phyloP scores from a whole-genome alignment of 768 basidiomycete genomes.

The Fomitopsis pulvina region DNA sequence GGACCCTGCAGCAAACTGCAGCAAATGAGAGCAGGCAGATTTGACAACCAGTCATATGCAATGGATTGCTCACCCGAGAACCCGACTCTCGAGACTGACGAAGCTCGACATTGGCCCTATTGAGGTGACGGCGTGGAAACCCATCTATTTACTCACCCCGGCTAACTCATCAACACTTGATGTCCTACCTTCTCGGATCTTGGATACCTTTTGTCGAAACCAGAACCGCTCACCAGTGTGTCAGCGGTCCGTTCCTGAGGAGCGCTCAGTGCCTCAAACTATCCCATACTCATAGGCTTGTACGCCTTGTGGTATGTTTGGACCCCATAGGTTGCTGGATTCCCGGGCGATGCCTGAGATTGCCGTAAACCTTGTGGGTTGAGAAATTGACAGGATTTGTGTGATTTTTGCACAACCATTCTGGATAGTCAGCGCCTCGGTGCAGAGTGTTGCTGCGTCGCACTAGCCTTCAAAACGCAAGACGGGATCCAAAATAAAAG shows the following conservation, averaged over 20 bases:
- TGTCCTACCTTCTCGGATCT: background rate
- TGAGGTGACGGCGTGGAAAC: background rate
- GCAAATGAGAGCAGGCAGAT: background rate
- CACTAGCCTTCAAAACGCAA: background rate
- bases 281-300: background rate
- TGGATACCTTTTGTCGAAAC: background rate
- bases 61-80: background rate
- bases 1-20: background rate
- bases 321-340: background rate
- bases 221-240: background rate
- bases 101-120: background rate
- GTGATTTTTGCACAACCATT: background rate
- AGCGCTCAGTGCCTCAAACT: slow-evolving; percentile 3
- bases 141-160: background rate
- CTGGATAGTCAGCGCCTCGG: background rate
- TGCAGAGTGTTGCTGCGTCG: background rate
- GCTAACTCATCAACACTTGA: background rate
- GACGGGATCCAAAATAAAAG: background rate
- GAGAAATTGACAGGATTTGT: background rate
- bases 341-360: background rate
- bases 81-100: background rate
- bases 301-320: background rate
- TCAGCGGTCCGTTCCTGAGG: background rate
- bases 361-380: background rate
- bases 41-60: background rate